Base-by-base conservation (phyloP, 2,329 filamentous ascomycete genomes). In the Sporothrix humicola region DNA sequence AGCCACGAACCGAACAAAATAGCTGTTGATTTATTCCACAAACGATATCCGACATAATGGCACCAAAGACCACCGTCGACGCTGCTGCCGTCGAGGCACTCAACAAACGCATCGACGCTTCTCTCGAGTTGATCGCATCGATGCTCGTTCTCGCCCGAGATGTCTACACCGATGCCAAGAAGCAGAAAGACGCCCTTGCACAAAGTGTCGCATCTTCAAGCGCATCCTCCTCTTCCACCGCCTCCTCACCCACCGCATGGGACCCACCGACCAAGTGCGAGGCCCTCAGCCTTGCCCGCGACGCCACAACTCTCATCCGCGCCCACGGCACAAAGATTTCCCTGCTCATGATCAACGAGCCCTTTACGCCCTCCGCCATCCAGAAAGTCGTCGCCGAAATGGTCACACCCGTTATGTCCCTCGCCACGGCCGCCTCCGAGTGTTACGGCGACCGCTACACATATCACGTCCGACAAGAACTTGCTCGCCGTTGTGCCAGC, bases 301-400 rank as follows among this genome's bases (percentile, higher is more conserved):
- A 95, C 78, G 88, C 92, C 0, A 88, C 93, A 0, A 88, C 87
- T 37, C 86, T 97, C 5, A 89, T 97, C 74, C 91, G 89, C 80
- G 93, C 94, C 0, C 94, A 98, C 79, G 89, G 91, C 1, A 97
- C 94, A 6, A 97, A 97, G 76, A 86, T 98, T 37, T 95, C 93
- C 0, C 90, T 98, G 0, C 87, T 98, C 13, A 88, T 96, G 1
- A 92, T 97, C 79, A 97, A 93, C 79, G 88, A 93, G 20, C 95
- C 95, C 0, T 97, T 97, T 77, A 96, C 94, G 0, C 90, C 93
- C 0, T 90, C 91, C 0, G 95, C 93, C 5, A 86, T 97, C 48
- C 83, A 82, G 10, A 90, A 87, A 31, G 89, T 97, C 15, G 83
- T 98, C 4, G 86, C 88, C 48, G 90, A 94, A 73, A 86, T 91